Base-by-base conservation (phyloP, 2,329 filamentous ascomycete species). In the Bipolaris cookei region DNA sequence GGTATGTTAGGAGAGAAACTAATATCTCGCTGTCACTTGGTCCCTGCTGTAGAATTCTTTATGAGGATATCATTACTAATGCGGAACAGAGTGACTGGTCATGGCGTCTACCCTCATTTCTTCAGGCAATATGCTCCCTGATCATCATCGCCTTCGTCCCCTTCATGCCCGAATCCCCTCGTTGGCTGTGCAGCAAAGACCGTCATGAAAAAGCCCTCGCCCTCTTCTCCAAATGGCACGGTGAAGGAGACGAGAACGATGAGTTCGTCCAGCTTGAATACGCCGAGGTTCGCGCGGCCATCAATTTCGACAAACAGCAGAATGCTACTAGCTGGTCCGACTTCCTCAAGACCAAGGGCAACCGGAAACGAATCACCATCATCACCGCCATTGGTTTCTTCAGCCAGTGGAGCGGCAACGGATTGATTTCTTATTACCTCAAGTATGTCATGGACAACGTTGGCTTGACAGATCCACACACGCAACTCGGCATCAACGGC, bases 111-210 rank as follows among this genome's bases (percentile, higher is more conserved):
- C 83, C 83, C 0, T 81, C 79, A 1, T 71, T 84, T 3, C 64
- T 85, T 0, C 84, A 86, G 63, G 76, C 79, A 34, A 56, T 79
- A 4, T 81, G 79, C 11, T 78, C 78, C 6, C 51, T 77, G 8
- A 65, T 74, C 68, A 77, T 82, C 56, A 72, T 84, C n/a, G 47
- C 70, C 6, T 64, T 60, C 51, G 52, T 66, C 6, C 63, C 39
- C 20, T 62, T 58, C 43, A 78, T 85, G 6, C 85, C 86, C 0
- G 86, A 88, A 61, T 84, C 80, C 1, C 86, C 86, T 1, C 79
- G 86, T 58, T 87, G 84, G 84, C 76, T 86, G 14, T 80, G 84
- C 49, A 78, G 79, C 56, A 79, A 83, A 30, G 82, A 83, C 42
- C 80, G 81, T 13, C 74, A 79, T 3, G 83, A 85, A 23, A 80